Conservation (phyloP, 768 basidiomycete species). For the Leccinum disarticulatum region DNA sequence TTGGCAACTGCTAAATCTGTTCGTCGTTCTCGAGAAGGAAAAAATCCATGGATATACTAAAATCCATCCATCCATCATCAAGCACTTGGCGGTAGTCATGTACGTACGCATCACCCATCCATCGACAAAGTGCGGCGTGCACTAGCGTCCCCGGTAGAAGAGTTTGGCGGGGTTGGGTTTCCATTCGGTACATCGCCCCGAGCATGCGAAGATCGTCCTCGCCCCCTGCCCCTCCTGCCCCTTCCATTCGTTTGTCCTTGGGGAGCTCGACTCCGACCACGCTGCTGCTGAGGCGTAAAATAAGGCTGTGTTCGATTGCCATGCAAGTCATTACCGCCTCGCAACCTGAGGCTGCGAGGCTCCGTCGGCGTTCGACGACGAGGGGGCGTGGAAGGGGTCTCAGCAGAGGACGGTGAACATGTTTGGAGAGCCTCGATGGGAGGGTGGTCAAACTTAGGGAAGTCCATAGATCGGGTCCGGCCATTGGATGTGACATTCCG, state of each 20-base stretch:
- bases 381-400: background rate
- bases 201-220: background rate
- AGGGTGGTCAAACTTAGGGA: constrained; percentile 10
- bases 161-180: background rate
- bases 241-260: constrained; percentile 4
- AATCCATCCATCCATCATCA: background rate
- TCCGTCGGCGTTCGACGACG: constrained; percentile 12
- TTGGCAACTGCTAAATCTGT: constrained; percentile 1
- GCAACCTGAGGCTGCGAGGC: constrained; percentile 9
- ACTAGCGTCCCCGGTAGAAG: background rate
- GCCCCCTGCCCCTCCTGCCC: constrained; percentile 2
- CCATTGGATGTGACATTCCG: background rate
- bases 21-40: background rate
- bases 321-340: background rate
- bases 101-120: background rate
- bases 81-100: background rate
- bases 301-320: background rate
- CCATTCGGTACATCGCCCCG: background rate
- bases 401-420: constrained; percentile 9
- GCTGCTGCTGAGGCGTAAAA: background rate
- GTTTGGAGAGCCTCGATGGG: constrained; percentile 19
- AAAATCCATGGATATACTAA: background rate
- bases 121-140: background rate
- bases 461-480: background rate
- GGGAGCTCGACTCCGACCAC: constrained; percentile 7